These are phyloP conservation scores for Gnomoniopsis sp. DNA, from an alignment of 2,329 filamentous ascomycete species.

Conservation along the genomic window DNA sequence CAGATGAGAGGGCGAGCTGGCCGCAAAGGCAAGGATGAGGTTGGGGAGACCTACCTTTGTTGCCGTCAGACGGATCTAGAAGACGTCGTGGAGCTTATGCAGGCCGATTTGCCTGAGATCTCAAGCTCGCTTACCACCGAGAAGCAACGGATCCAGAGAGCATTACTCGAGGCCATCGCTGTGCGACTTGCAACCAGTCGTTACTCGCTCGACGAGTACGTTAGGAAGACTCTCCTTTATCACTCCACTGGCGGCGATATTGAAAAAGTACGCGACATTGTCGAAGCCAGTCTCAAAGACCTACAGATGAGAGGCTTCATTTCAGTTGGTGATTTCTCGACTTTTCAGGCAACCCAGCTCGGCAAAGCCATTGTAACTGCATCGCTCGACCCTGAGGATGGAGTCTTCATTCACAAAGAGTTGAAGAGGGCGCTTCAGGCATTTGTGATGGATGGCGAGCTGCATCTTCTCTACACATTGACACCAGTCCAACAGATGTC, in stretches of 20 bases:
- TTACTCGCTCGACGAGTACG: constrained; percentile 65
- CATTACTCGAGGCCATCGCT: constrained; percentile 67
- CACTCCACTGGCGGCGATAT: constrained; percentile 47
- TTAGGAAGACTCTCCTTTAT: constrained; percentile 63
- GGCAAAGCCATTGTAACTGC: constrained; percentile 71
- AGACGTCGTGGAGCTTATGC: constrained; percentile 66
- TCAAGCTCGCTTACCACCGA: constrained; percentile 66
- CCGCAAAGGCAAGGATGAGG: constrained; percentile 72
- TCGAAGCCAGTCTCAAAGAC: constrained; percentile 58
- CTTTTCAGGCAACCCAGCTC: constrained; percentile 60
- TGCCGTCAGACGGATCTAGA: constrained; percentile 67
- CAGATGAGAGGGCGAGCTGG: constrained; percentile 80
- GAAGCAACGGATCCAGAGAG: constrained; percentile 65
- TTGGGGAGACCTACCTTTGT: constrained; percentile 75
- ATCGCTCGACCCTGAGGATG: constrained; percentile 70
- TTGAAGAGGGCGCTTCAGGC: constrained; percentile 63
- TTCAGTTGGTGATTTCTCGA: constrained; percentile 42
- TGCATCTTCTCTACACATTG: constrained; percentile 76
- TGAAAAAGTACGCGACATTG: constrained; percentile 46
- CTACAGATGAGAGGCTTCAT: constrained; percentile 56
- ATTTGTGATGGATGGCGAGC: constrained; percentile 78
- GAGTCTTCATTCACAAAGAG: constrained; percentile 69
- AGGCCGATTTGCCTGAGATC: constrained; percentile 68
- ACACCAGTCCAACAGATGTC: constrained; percentile 64
- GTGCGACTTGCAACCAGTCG: constrained; percentile 64